Percentiles rank a stretch among this genome's conserved stretches.
phyloP scores from a whole-genome alignment of 2,329 filamentous ascomycete genomes.

The Aspergillus japonicus region DNA sequence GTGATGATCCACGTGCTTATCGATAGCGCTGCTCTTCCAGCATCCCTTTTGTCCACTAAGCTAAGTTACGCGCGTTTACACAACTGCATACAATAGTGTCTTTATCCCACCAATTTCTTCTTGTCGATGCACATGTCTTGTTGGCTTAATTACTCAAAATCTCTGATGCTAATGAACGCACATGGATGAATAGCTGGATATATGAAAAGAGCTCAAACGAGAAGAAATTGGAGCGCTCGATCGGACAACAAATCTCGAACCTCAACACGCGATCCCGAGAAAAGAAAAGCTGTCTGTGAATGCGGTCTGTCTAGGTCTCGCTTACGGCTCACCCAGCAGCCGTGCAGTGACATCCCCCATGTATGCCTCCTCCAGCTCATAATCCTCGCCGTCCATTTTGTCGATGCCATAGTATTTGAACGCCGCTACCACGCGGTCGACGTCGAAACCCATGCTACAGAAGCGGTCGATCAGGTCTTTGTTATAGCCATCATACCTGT shows the following conservation, averaged over 20 bases:
- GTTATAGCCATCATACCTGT: slow-evolving; percentile 84
- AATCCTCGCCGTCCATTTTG: slow-evolving; percentile 72
- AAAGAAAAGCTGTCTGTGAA: too few relatives aligned
- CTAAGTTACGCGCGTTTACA: too few relatives aligned
- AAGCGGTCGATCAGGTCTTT: slow-evolving; percentile 80
- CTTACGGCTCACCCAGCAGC: slow-evolving; percentile 72
- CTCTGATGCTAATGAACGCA: neutral
- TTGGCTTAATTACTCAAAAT: neutral
- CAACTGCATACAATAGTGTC: too few relatives aligned
- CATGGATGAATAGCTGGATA: neutral
- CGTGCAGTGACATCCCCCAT: slow-evolving; percentile 87
- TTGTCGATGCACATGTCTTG: neutral
- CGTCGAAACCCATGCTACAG: slow-evolving; percentile 84
- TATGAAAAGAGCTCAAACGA: neutral
- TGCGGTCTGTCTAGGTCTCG: neutral
- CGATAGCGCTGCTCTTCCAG: slow-evolving; percentile 13
- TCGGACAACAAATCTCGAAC: slow-evolving; percentile 1
- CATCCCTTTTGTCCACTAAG: neutral
- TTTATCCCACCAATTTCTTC: too few relatives aligned
- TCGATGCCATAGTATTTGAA: slow-evolving; percentile 82
- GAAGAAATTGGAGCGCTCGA: slow-evolving; percentile 4
- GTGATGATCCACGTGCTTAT: slow-evolving; percentile 24
- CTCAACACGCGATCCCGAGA: neutral
- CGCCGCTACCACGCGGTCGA: slow-evolving; percentile 80
- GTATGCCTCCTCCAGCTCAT: slow-evolving; percentile 83